phyloP scores from a whole-genome alignment of 352 stramenopile genomes.

The Globisporangium nunn region DNA sequence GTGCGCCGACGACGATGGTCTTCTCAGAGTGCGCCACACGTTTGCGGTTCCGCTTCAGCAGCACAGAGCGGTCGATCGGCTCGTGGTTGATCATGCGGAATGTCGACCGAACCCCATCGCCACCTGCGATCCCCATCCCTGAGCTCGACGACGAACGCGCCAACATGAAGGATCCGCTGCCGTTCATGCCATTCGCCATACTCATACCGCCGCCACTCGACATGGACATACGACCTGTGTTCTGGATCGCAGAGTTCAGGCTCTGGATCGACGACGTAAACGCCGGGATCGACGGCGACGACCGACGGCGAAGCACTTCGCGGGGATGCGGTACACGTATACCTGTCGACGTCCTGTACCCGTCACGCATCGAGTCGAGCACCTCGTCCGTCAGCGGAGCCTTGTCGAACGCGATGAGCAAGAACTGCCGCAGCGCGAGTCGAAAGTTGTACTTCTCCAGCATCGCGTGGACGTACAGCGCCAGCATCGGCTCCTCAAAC shows the following conservation, averaged over 20 bases:
- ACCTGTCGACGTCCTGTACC: slow-evolving; percentile 34
- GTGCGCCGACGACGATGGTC: slow-evolving; percentile 83
- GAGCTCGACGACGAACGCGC: slow-evolving; percentile 12
- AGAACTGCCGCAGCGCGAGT: slow-evolving; percentile 77
- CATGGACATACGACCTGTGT: slow-evolving; percentile 50
- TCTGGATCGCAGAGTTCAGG: slow-evolving; percentile 71
- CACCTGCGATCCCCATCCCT: slow-evolving; percentile 16
- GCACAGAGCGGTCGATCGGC: slow-evolving; percentile 59
- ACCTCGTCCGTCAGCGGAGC: slow-evolving; percentile 68
- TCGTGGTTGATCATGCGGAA: slow-evolving; percentile 60
- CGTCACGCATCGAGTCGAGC: slow-evolving; percentile 55
- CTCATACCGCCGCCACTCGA: slow-evolving; percentile 22
- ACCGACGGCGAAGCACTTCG: slow-evolving; percentile 57
- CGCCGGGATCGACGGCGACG: slow-evolving; percentile 82
- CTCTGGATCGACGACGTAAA: slow-evolving; percentile 83
- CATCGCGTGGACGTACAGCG: slow-evolving; percentile 77
- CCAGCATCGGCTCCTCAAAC: slow-evolving; percentile 79
- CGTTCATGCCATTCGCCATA: slow-evolving; percentile 2
- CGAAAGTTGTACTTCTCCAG: slow-evolving; percentile 84
- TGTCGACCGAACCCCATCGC: slow-evolving; percentile 35
- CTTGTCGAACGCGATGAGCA: slow-evolving; percentile 81
- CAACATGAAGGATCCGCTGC: slow-evolving; percentile 10
- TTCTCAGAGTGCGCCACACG: slow-evolving; percentile 66
- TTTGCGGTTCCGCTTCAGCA: slow-evolving; percentile 78
- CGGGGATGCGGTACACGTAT: slow-evolving; percentile 40